A percentile compares a stretch with the other conserved stretches of the same genome.
Conservation (phyloP, 2,329 filamentous ascomycete genomes). For the Phyllosticta paracitricarpa region DNA sequence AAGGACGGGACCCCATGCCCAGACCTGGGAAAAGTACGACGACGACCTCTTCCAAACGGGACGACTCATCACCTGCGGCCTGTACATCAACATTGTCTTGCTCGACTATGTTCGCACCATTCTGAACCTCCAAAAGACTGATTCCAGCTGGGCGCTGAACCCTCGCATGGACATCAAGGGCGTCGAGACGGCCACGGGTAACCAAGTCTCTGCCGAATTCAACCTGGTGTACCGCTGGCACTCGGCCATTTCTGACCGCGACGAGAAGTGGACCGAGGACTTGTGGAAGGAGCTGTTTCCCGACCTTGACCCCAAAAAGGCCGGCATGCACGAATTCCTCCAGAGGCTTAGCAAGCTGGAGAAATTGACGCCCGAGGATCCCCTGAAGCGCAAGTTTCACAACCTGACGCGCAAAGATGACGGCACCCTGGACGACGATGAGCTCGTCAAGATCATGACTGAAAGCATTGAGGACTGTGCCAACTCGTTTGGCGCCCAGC, state of each 20-base stretch:
- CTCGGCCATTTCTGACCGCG: slow-evolving; percentile 62
- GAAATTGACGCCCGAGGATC: slow-evolving; percentile 51
- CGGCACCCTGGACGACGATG: slow-evolving; percentile 65
- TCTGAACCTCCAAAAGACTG: slow-evolving; percentile 52
- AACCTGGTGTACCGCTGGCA: slow-evolving; percentile 86
- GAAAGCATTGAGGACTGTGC: slow-evolving; percentile 68
- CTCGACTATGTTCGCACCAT: slow-evolving; percentile 46
- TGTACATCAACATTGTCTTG: slow-evolving; percentile 45
- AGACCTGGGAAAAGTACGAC: slow-evolving; percentile 27
- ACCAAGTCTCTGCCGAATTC: slow-evolving; percentile 79
- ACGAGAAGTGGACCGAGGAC: slow-evolving; percentile 71
- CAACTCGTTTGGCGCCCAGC: slow-evolving; percentile 48
- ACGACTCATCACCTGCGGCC: slow-evolving; percentile 41
- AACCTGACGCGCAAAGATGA: slow-evolving; percentile 54
- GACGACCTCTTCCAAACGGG: slow-evolving; percentile 44
- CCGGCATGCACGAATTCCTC: slow-evolving; percentile 53
- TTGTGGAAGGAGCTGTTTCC: slow-evolving; percentile 33
- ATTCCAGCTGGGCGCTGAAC: slow-evolving; percentile 74
- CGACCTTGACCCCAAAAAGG: slow-evolving; percentile 40
- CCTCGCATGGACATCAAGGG: slow-evolving; percentile 59
- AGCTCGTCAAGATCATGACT: slow-evolving; percentile 60
- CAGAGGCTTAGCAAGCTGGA: slow-evolving; percentile 55
- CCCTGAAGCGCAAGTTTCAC: slow-evolving; percentile 57
- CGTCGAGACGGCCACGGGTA: slow-evolving; percentile 63
- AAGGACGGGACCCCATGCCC: slow-evolving; percentile 12